Evolutionary conservation across 1,284 basidiomycete species (phyloP).

Genomic region (Phellopilus nigrolimitatus): DNA sequence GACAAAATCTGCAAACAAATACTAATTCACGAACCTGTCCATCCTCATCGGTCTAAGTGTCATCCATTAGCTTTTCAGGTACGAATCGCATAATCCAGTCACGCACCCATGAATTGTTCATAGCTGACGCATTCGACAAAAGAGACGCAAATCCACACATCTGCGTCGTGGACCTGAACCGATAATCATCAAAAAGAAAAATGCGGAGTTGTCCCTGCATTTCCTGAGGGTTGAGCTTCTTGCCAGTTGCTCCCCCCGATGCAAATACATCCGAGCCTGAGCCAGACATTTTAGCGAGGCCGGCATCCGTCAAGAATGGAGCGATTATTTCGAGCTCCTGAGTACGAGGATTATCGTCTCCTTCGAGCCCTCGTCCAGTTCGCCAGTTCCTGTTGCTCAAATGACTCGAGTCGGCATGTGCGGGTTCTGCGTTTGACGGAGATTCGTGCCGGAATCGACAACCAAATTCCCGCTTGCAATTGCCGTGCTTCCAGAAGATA

Average conservation of each 20-base stretch:
- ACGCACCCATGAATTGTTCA: constrained; percentile 50
- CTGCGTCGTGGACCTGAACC: constrained; percentile 37
- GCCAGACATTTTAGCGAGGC: constrained; percentile 39
- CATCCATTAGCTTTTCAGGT: constrained; percentile 3
- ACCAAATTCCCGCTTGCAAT: too few species aligned
- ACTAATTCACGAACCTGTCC: constrained; percentile 49
- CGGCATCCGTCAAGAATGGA: constrained; percentile 44
- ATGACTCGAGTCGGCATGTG: too few species aligned
- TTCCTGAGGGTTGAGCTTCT: constrained; percentile 39
- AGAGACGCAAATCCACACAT: constrained; percentile 47
- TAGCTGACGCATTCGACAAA: constrained; percentile 42
- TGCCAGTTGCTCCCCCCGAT: constrained; percentile 23
- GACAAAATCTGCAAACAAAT: constrained; percentile 12
- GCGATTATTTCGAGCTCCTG: constrained; percentile 28
- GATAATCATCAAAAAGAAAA: constrained; percentile 42
- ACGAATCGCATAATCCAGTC: background rate
- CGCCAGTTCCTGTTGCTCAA: too few species aligned
- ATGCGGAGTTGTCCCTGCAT: constrained; percentile 45
- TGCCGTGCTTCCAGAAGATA: too few species aligned
- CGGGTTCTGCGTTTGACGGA: too few species aligned
- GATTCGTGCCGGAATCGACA: too few species aligned
- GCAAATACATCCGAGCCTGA: constrained; percentile 36
- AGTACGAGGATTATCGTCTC: constrained; percentile 6
- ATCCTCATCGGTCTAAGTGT: constrained; percentile 42
- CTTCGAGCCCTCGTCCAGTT: too few species aligned